These are phyloP conservation scores for Beta corolliflora DNA, from an alignment of 179 eudicot genomes.

Conservation along the genomic window DNA sequence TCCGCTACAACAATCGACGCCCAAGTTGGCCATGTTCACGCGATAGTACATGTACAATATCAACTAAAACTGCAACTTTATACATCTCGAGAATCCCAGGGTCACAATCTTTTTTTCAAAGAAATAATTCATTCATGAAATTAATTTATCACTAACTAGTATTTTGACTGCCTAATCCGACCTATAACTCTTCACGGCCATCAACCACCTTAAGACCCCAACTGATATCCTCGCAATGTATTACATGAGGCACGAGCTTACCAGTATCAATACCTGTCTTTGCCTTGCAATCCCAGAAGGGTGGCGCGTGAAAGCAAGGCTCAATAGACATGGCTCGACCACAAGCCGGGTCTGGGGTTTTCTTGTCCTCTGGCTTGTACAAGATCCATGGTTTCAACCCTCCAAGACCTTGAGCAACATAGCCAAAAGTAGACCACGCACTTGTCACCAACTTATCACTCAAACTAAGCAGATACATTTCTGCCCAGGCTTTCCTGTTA, in stretches of 20 bases:
- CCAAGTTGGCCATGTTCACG: not conserved
- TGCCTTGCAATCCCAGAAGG: conserved; percentile 71
- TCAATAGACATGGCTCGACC: conserved; percentile 73
- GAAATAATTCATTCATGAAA: conserved; percentile 19
- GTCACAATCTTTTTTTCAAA: not conserved
- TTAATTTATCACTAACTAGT: conserved; percentile 8
- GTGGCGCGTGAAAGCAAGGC: conserved; percentile 95
- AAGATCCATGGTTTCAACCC: conserved; percentile 89
- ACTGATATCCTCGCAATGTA: conserved; percentile 84
- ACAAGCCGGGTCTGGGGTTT: conserved; percentile 72
- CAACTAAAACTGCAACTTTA: not conserved
- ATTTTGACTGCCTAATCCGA: conserved; percentile 20
- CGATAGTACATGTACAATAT: conserved; percentile 3
- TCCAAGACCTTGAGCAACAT: conserved; percentile 86
- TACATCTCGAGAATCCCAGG: not conserved
- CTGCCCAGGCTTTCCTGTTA: conserved; percentile 81
- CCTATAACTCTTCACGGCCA: conserved; percentile 35
- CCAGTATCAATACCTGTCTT: conserved; percentile 65
- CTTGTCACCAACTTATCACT: conserved; percentile 74
- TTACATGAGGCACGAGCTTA: conserved; percentile 70
- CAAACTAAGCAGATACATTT: conserved; percentile 83
- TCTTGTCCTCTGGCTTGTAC: conserved; percentile 64
- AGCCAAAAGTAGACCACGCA: conserved; percentile 89
- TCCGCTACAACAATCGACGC: not conserved
- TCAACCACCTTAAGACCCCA: conserved; percentile 91